Evolutionary conservation across 2,329 filamentous ascomycete species (phyloP).

Genomic region (Botrytis hyacinthi): DNA sequence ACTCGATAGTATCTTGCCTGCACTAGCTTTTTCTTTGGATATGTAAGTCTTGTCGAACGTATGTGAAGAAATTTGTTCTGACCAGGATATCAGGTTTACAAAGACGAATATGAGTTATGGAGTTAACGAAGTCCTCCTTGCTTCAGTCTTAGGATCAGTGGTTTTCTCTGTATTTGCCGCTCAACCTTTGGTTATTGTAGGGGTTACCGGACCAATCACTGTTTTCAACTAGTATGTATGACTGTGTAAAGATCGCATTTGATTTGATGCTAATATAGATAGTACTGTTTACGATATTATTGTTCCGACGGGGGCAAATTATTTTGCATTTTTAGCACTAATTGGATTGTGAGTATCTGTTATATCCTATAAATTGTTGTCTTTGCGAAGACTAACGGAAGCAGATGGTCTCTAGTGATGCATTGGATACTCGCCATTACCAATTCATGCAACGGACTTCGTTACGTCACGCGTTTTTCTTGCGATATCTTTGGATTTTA

Average conservation of each 20-base stretch:
- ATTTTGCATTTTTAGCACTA: conserved; percentile 89
- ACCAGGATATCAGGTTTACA: conserved; percentile 54
- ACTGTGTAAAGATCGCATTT: not conserved
- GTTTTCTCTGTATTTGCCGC: conserved; percentile 78
- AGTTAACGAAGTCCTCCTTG: conserved; percentile 86
- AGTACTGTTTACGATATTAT: conserved; percentile 91
- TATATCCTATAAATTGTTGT: not conserved
- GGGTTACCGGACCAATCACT: conserved; percentile 86
- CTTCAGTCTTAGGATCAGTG: conserved; percentile 77
- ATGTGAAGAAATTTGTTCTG: not conserved
- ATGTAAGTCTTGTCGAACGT: conserved; percentile 51
- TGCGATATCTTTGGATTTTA: conserved; percentile 96
- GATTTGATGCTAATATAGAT: conserved; percentile 43
- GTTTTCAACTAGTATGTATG: conserved; percentile 77
- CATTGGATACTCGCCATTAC: conserved; percentile 81
- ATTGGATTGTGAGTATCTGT: conserved; percentile 60
- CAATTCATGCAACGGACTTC: conserved; percentile 85
- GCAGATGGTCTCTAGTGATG: conserved; percentile 76
- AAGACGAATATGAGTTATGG: conserved; percentile 83
- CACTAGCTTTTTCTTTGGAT: conserved; percentile 84
- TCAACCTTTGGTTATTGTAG: conserved; percentile 86
- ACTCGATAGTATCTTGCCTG: conserved; percentile 70
- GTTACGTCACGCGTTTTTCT: conserved; percentile 85
- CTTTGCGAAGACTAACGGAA: conserved; percentile 26
- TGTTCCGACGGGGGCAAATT: conserved; percentile 70